Evolutionary conservation across 306 rosid genomes (phyloP), one percentile per base, ranked within the genome.

Genomic region (Abrus pulchellus): DNA sequence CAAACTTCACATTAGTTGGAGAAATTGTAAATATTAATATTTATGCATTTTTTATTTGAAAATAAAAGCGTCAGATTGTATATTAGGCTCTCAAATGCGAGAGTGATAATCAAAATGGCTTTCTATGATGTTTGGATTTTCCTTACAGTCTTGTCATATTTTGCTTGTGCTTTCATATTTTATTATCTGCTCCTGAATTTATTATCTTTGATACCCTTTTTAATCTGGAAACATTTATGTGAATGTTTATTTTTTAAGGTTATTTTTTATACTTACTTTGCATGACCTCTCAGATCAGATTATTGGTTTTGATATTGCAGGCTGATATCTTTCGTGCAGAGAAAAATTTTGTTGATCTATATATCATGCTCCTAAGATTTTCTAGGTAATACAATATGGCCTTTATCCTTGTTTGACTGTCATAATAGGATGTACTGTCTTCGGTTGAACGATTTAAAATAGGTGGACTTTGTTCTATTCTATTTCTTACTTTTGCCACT

Each of bases 321-420:
- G 98, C 94, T 73, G 89, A 87, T 87, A 91, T 93, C 89, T 93
- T 93, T 85, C 97, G 94, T 49, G 78, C 78, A 30, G 98, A 93
- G 87, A 90, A 77, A 72, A 93, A 90, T 88, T 82, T 89, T 59
- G 87, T 93, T 33, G 98, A 93, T 86, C 91, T 93, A 33, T 93
- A 91, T 72, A 85, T 90, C 59, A 91, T 93, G 97, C 94, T 93
- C 62, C 89, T 93, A 75, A 85, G 98, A 76, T 93, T 84, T 84
- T 93, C 98, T 65, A 90, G 98, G 98, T 93, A 87, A 66, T 41
- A 13, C n/a, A 69, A 48, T 49, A 61, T 74, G 29, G 20, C 44
- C 29, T 8, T 14, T 55, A 9, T 33, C 67, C 0, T 20, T 74
- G 1, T 68, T 45, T 79, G 9, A 47, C 43, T 49, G 20, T 20